phyloP scores from a whole-genome alignment of 2,329 filamentous ascomycete genomes.

The Colletotrichum tabaci region DNA sequence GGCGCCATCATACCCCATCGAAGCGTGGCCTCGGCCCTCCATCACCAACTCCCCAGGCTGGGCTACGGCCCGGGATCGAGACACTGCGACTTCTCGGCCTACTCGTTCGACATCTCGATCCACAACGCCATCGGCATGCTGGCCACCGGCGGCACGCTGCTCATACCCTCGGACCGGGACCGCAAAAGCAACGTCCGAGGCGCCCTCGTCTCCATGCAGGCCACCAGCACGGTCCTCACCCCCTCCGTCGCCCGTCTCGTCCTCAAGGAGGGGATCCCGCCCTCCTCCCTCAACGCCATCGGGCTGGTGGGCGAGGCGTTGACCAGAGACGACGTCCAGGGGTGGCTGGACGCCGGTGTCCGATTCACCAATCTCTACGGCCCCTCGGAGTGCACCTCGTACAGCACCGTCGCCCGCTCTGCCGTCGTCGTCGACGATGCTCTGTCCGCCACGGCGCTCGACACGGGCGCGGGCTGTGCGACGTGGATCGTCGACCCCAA shows the following conservation, averaged over 20 bases:
- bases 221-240: background rate
- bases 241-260: background rate
- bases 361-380: background rate
- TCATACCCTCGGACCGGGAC: background rate
- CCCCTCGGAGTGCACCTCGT: slow-evolving; percentile 6
- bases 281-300: background rate
- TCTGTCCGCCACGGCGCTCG: slow-evolving; percentile 25
- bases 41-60: background rate
- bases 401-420: slow-evolving; percentile 45
- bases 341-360: background rate
- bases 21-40: background rate
- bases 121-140: slow-evolving; percentile 8
- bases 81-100: slow-evolving; percentile 50
- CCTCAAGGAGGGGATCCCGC: background rate
- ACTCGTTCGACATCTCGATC: slow-evolving; percentile 51
- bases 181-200: background rate
- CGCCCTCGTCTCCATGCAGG: background rate
- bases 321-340: background rate
- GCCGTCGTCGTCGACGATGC: slow-evolving; percentile 43
- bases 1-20: slow-evolving; percentile 2
- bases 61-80: background rate
- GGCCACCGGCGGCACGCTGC: background rate
- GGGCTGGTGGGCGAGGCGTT: background rate
- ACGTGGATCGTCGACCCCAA: slow-evolving; percentile 45
- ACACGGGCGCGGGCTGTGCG: background rate